Base-by-base conservation (phyloP, 129 eudicot genomes). In the Flaveria linearis region DNA sequence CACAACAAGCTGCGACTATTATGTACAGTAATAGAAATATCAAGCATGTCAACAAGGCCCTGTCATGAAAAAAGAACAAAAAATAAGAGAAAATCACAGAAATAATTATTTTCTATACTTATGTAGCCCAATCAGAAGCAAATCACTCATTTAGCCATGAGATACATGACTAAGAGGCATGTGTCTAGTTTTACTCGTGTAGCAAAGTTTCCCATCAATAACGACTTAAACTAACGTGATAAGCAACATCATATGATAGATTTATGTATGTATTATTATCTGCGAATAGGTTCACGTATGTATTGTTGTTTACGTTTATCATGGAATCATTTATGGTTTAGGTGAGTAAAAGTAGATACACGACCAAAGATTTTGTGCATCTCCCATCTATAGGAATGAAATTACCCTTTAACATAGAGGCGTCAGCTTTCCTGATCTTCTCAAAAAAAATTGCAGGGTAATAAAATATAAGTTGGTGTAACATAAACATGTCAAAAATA, bases 1-100 rank as follows among this genome's bases (percentile, higher is more conserved):
- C 98, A 65, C 98, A 94, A 50, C 85, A 80, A 55, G 93, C 92
- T 16, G 98, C 98, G 2, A 94, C 85, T 82, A 94, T 94, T 45
- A 91, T 81, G 82, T 94, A 94, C 72, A 94, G 77, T 46, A 94
- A 74, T 36, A 94, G 75, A 58, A 94, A 91, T 39, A 94, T 91
- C 87, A 94, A 71, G 78, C 86, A 78, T 51, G 98, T 94, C 90
- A 94, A 76, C 89, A 89, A 58, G 36, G 84, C 96, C 97, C 98
- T 94, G 97, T 39, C 81, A 85, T 20, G 46, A 55, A 23, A 75
- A 62, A 10, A 26, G 46, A 30, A 4, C 25, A 17, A 42, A n/a
- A 58, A 6, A 20, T 58, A 42, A 15, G 4, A 30, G 13, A 62
- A 61, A 14, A 62, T 28, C 68, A 12, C 0, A 4, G 28, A 62